These are phyloP conservation scores for Suhomyces taliae DNA, from an alignment of 1,139 yeast species.

Conservation along the genomic window DNA sequence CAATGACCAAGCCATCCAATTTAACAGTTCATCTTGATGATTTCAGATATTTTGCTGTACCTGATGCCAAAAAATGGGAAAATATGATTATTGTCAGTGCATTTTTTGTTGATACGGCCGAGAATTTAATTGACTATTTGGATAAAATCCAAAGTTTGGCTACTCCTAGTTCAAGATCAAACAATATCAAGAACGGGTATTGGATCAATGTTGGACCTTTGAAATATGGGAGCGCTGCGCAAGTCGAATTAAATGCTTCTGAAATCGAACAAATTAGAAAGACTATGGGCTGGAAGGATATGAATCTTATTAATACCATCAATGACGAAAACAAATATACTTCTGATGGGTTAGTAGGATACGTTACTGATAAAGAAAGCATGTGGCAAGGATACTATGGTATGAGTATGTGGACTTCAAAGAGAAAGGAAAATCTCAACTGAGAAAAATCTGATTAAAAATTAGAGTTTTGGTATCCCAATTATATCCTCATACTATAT, in stretches of 20 bases:
- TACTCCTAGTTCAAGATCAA: conserved; percentile 26
- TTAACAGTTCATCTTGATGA: conserved; percentile 60
- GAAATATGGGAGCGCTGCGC: conserved; percentile 86
- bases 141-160: conserved; percentile 56
- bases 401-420: conserved; percentile 48
- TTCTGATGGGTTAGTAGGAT: conserved; percentile 35
- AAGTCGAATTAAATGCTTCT: conserved; percentile 66
- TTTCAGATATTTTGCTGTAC: conserved; percentile 53
- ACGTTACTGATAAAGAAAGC: conserved; percentile 62
- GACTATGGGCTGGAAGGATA: conserved; percentile 64
- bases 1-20: conserved; percentile 41
- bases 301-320: conserved; percentile 42
- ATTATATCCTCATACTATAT: too few relatives aligned
- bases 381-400: conserved; percentile 82
- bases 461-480: neutral
- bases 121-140: conserved; percentile 70
- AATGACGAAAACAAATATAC: conserved; percentile 8
- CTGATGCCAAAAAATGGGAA: conserved; percentile 29
- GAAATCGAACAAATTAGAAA: conserved; percentile 57
- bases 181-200: conserved; percentile 40
- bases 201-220: conserved; percentile 90
- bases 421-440: conserved; percentile 20
- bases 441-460: neutral
- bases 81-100: conserved; percentile 65
- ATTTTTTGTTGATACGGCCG: conserved; percentile 86